Evolutionary conservation across 495 filamentous ascomycete genomes (phyloP).

Genomic region (Cladorrhinum samala): DNA sequence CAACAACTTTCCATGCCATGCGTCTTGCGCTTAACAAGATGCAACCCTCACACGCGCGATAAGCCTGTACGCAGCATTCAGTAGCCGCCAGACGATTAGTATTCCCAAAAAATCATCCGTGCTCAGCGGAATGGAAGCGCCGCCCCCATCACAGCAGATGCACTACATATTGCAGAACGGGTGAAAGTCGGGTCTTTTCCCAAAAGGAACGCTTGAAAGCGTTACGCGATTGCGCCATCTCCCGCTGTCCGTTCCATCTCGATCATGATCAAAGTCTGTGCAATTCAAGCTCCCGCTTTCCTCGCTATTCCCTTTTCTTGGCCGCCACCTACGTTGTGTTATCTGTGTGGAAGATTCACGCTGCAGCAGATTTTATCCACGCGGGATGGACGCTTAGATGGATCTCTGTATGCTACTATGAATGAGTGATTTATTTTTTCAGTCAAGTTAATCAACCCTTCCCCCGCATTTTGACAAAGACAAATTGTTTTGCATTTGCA

Average conservation of each 20-base stretch:
- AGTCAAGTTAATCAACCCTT: too few relatives aligned
- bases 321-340: neutral
- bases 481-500: too few relatives aligned
- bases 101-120: neutral
- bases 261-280: neutral
- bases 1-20: neutral
- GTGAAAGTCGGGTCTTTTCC: too few relatives aligned
- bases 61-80: constrained; percentile 4
- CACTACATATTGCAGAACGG: neutral
- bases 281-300: neutral
- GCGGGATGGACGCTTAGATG: too few relatives aligned
- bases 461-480: too few relatives aligned
- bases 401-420: too few relatives aligned
- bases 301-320: neutral
- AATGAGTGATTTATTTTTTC: too few relatives aligned
- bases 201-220: too few relatives aligned
- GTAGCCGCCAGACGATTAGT: too few relatives aligned
- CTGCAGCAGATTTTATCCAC: too few relatives aligned
- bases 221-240: neutral
- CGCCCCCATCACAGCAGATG: neutral
- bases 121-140: neutral
- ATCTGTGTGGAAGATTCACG: too few relatives aligned
- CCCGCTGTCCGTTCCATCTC: too few relatives aligned
- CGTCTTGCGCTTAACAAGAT: constrained; percentile 7
- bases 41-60: neutral